phyloP scores from a whole-genome alignment of 2,329 filamentous ascomycete genomes.

The Aspergillus candidus region DNA sequence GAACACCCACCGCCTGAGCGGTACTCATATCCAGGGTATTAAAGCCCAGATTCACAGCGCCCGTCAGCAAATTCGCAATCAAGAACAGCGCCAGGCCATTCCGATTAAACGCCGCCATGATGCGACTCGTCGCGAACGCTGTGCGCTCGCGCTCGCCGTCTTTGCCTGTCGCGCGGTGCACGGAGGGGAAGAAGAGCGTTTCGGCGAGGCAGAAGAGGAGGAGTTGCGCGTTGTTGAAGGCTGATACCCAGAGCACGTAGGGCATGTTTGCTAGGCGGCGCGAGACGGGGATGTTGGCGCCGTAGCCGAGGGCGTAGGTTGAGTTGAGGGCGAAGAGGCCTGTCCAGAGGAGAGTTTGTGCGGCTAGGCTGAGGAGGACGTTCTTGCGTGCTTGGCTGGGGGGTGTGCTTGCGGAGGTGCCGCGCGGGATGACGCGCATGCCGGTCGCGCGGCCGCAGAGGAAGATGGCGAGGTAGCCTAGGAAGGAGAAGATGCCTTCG shows the following conservation, averaged over 20 bases:
- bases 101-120: conserved; percentile 79
- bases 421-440: conserved; percentile 67
- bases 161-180: conserved; percentile 53
- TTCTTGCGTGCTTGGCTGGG: conserved; percentile 45
- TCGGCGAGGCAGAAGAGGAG: conserved; percentile 73
- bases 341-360: conserved; percentile 63
- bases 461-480: conserved; percentile 92
- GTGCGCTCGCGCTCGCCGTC: conserved; percentile 59
- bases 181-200: conserved; percentile 66
- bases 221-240: conserved; percentile 83
- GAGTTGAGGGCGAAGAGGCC: conserved; percentile 64
- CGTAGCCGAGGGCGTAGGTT: conserved; percentile 62
- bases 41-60: conserved; percentile 78
- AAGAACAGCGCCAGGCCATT: conserved; percentile 84
- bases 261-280: conserved; percentile 87
- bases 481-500: conserved; percentile 91
- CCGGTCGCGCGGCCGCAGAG: conserved; percentile 81
- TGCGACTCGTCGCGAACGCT: conserved; percentile 65
- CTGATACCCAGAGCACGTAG: conserved; percentile 87
- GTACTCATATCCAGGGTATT: conserved; percentile 69
- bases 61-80: conserved; percentile 81
- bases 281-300: conserved; percentile 63
- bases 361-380: conserved; percentile 58
- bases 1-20: conserved; percentile 61
- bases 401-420: conserved; percentile 40